A percentile compares a stretch with the other conserved stretches of the same genome.
These are phyloP conservation scores for Mucuna pruriens DNA, from an alignment of 306 rosid genomes.

Conservation along the genomic window DNA sequence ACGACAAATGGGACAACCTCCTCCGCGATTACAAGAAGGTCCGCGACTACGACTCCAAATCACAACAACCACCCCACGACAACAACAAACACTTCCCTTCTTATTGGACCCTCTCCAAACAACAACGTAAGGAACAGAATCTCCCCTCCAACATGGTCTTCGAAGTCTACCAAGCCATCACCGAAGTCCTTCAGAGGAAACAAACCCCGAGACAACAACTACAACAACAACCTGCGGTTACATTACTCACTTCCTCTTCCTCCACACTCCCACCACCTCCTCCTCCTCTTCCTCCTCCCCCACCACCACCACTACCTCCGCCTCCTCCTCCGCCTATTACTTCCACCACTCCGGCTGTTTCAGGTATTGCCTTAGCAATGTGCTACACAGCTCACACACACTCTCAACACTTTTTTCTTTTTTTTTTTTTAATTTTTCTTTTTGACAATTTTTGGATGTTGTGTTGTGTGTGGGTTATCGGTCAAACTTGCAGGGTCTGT, in stretches of 20 bases:
- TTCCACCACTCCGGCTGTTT: constrained; percentile 46
- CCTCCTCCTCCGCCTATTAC: constrained; percentile 29
- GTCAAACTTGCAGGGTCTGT: constrained; percentile 83
- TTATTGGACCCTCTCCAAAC: constrained; percentile 63
- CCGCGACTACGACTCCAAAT: constrained; percentile 64
- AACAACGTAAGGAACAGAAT: constrained; percentile 54
- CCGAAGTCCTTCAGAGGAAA: constrained; percentile 59
- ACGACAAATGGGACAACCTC: constrained; percentile 75
- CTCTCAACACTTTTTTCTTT: background rate
- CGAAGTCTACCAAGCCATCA: constrained; percentile 59
- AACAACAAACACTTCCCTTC: constrained; percentile 43
- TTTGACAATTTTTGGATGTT: constrained; percentile 40
- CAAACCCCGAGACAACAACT: constrained; percentile 41
- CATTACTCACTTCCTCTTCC: constrained; percentile 32
- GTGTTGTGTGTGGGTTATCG: constrained; percentile 56
- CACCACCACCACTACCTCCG: constrained; percentile 23
- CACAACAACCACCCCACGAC: background rate
- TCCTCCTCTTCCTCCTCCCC: background rate
- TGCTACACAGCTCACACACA: constrained; percentile 36
- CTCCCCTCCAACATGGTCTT: constrained; percentile 65
- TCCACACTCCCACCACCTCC: background rate
- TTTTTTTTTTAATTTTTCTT: background rate
- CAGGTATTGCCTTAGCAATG: constrained; percentile 52
- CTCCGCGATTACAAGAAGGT: constrained; percentile 70
- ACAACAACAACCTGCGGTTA: constrained; percentile 25